Evolutionary conservation across 176 grass and related monocot genomes (phyloP), one percentile per base, ranked within the genome.

Genomic region (Oryza punctata): DNA sequence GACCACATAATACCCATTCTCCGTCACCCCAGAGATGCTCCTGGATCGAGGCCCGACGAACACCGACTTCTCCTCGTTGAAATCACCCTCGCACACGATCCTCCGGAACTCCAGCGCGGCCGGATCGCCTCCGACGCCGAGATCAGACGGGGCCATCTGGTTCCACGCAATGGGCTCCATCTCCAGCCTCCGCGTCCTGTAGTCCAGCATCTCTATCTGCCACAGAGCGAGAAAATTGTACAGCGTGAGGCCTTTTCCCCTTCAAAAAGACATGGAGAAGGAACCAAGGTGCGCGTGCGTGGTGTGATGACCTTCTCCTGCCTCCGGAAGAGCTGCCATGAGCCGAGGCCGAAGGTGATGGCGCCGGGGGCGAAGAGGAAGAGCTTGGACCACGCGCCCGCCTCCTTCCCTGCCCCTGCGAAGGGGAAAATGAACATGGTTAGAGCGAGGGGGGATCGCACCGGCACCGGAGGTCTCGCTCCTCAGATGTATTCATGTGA

Each of bases 1-100:
- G 65, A 99, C 94, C 69, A 99, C 85, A 92, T 92, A 99, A 84
- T 92, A 99, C 40, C 97, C 93, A 76, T 99, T 94, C 88, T 99
- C 93, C 0, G 86, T 92, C 46, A 99, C 91, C 26, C 97, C 93
- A 3, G 93, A 99, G 75, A 99, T 99, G 83, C 88, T 99, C 77
- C 97, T 85, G 78, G 97, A 94, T 78, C 97, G 91, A 25, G 97
- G 93, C 10, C 97, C 97, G 15, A 99, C 18, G 76, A 87, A 96
- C 12, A 99, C 71, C 0, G 97, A 91, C 15, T 81, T 96, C 66
- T 83, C 87, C 71, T 94, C 85, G 1, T 91, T 89, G 64, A 96
- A 99, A 78, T 92, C 85, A 15, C 97, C 97, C 21, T 99, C 89
- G 26, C 91, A 96, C 43, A 91, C 47, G 37, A 99, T 65, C 75